Evolutionary conservation across 129 eudicot species (phyloP), one percentile per base, ranked within the genome.

Genomic region (Arctium lappa): DNA sequence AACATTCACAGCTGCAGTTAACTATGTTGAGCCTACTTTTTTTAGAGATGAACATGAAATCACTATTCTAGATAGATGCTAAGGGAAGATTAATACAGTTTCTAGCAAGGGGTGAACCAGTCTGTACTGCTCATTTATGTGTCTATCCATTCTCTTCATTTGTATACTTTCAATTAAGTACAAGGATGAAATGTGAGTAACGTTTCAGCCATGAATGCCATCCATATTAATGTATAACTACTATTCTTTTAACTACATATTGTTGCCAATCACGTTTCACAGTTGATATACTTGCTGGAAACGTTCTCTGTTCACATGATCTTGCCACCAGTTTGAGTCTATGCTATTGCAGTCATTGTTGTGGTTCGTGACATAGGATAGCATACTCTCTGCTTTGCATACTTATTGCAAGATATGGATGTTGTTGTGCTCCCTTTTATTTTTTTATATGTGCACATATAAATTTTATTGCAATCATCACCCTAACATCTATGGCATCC

Each of bases 401-500:
- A 3, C 27, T 56, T 60, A 9, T 60, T 60, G 29, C 68, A 60
- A 60, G n/a, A n/a, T 18, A 16, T 60, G 9, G 68, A 16, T 16
- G 68, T 16, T 60, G 68, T 60, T 60, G 68, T n/a, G 30, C 68
- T 2, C 68, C 29, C 9, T 1, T 60, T n/a, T 60, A 16, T 3
- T 16, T 38, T 3, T 16, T 38, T 53, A 30, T 69, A 2, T 36
- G 13, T 40, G 2, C n/a, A 42, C 40, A 22, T 75, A 38, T 82
- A 39, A 34, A 22, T 48, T 74, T 75, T 42, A 7, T 30, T 76
- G 50, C 7, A 34, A 18, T 80, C 7, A 15, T 78, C 27, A 77
- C 48, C 79, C 82, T 71, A 48, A 80, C 66, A 50, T 72, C 13
- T 70, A 29, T 77, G 73, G 40, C 74, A 75, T 79, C 75, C 40